These are phyloP conservation scores for Sugiyamaella japonica DNA, from an alignment of 1,139 yeast species.

Conservation along the genomic window DNA sequence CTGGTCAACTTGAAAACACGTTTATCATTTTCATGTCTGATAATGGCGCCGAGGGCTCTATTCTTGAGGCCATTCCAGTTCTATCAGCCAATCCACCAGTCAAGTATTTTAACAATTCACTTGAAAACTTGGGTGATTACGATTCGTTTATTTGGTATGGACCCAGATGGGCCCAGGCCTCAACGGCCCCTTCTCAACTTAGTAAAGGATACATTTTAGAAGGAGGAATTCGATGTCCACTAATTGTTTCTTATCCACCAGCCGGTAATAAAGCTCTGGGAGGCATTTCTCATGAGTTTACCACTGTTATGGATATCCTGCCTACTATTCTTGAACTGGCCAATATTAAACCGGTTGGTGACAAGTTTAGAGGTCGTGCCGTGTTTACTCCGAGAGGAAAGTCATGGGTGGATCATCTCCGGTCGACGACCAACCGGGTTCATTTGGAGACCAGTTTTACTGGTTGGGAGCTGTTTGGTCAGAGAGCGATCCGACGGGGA, in stretches of 20 bases:
- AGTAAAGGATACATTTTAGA: constrained; percentile 54
- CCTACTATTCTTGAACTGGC: constrained; percentile 56
- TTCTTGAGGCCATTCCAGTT: constrained; percentile 55
- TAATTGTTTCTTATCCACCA: constrained; percentile 38
- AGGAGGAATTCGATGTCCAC: constrained; percentile 59
- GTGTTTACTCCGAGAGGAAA: constrained; percentile 47
- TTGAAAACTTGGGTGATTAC: constrained; percentile 50
- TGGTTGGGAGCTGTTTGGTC: constrained; percentile 59
- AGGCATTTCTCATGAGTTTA: constrained; percentile 43
- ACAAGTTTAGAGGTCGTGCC: constrained; percentile 42
- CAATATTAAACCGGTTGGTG: constrained; percentile 37
- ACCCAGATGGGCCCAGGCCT: constrained; percentile 67
- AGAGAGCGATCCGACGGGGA: constrained; percentile 56
- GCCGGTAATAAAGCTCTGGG: constrained; percentile 25
- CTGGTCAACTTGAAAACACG: constrained; percentile 52
- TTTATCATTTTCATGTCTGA: constrained; percentile 58
- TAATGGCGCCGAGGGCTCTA: constrained; percentile 62
- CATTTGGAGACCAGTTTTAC: constrained; percentile 32
- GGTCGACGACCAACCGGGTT: constrained; percentile 18
- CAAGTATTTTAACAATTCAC: constrained; percentile 46
- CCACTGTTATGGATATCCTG: constrained; percentile 58
- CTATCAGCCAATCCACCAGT: constrained; percentile 38
- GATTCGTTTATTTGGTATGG: constrained; percentile 55
- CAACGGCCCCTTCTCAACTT: constrained; percentile 56
- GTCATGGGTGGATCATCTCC: constrained; percentile 42